phyloP scores from a whole-genome alignment of 202 grass and related monocot species.

The Elaeis oleifera region DNA sequence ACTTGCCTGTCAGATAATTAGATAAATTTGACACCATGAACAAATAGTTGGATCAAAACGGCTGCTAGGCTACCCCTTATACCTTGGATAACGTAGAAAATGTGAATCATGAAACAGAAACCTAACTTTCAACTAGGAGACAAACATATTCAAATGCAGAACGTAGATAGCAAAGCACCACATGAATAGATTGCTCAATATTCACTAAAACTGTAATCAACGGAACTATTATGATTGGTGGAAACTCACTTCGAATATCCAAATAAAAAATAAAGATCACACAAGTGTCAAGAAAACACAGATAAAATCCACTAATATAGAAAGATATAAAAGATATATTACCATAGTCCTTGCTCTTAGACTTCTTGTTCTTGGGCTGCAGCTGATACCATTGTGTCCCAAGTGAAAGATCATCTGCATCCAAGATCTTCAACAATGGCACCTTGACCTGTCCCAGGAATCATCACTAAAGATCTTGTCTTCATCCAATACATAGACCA shows the following conservation, averaged over 20 bases:
- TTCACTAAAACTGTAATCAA: no score
- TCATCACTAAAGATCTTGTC: constrained; percentile 84
- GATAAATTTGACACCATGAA: no score
- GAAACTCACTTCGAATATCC: neutral
- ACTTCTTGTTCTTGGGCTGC: constrained; percentile 79
- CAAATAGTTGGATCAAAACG: no score
- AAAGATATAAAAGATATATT: constrained; percentile 9
- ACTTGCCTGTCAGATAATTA: no score
- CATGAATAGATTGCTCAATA: no score
- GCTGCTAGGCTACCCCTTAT: no score
- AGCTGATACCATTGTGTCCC: constrained; percentile 69
- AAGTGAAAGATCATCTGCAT: constrained; percentile 55
- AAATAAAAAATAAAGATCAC: neutral
- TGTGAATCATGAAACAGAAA: no score
- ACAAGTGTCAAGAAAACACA: neutral
- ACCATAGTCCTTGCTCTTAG: constrained; percentile 76
- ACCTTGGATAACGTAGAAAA: no score
- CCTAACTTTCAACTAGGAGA: no score
- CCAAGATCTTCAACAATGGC: constrained; percentile 57
- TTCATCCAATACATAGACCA: constrained; percentile 59
- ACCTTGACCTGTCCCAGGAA: constrained; percentile 86
- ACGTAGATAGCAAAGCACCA: no score
- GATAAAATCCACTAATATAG: neutral
- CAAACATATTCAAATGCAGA: no score
- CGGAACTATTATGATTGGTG: no score